Conservation (phyloP, 2,329 filamentous ascomycete genomes). For the Fusarium pseudograminearum region DNA sequence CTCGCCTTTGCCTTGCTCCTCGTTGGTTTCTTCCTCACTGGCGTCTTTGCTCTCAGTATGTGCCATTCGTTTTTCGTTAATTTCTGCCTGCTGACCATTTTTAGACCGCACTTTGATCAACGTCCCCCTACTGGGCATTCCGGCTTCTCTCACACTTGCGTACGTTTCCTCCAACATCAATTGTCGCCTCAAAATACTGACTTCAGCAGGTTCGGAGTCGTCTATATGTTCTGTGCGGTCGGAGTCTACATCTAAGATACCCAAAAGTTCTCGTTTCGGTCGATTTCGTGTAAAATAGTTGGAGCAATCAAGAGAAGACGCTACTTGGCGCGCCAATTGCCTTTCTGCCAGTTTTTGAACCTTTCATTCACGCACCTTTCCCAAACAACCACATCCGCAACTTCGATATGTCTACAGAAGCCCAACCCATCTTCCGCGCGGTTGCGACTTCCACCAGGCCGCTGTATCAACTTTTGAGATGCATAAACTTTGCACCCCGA, state of each 20-base stretch:
- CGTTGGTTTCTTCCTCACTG: constrained; percentile 77
- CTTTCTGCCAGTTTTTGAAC: constrained; percentile 43
- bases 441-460: constrained; percentile 83
- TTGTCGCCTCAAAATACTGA: constrained; percentile 32
- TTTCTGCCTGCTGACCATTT: constrained; percentile 35
- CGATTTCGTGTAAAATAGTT: constrained; percentile 55
- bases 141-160: constrained; percentile 91
- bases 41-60: constrained; percentile 88
- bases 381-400: constrained; percentile 12
- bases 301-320: constrained; percentile 51
- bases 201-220: constrained; percentile 80
- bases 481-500: constrained; percentile 70
- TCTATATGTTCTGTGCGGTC: constrained; percentile 99
- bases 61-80: not conserved
- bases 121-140: constrained; percentile 81
- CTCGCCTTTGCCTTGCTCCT: constrained; percentile 82
- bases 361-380: constrained; percentile 20
- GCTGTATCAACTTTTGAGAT: constrained; percentile 72
- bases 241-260: constrained; percentile 93
- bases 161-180: constrained; percentile 61
- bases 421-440: constrained; percentile 74
- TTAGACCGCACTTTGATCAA: constrained; percentile 85
- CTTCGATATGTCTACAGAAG: constrained; percentile 49
- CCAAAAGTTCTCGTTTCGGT: constrained; percentile 49
- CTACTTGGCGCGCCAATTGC: constrained; percentile 48